These are phyloP conservation scores for Niebla homalea DNA, from an alignment of 495 filamentous ascomycete genomes.

Conservation along the genomic window DNA sequence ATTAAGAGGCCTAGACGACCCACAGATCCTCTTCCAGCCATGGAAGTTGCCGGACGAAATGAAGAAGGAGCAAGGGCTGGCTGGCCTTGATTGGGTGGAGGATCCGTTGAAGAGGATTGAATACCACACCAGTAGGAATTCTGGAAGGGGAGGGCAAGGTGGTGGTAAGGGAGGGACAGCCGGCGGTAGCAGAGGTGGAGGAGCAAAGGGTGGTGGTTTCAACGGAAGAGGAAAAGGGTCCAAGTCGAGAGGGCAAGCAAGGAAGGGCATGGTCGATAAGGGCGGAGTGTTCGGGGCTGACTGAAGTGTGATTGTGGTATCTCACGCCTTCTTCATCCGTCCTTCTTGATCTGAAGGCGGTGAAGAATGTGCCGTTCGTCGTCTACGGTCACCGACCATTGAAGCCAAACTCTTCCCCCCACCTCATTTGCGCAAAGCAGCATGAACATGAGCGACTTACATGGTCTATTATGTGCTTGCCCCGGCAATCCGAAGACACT, in stretches of 20 bases:
- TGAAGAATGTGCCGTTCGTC: no score
- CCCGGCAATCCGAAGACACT: no score
- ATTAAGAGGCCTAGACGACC: conserved; percentile 34
- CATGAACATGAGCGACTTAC: no score
- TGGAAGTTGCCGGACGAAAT: conserved; percentile 42
- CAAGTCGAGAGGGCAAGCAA: conserved; percentile 14
- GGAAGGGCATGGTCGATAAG: conserved; percentile 13
- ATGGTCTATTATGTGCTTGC: no score
- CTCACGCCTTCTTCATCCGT: no score
- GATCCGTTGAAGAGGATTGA: conserved; percentile 43
- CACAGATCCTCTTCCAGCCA: conserved; percentile 48
- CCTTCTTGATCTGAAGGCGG: no score
- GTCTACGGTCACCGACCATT: no score
- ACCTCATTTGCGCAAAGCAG: no score
- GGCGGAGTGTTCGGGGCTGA: background rate
- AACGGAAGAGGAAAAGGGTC: background rate
- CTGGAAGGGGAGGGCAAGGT: conserved; percentile 16
- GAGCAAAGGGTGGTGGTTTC: conserved; percentile 11
- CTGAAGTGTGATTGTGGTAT: background rate
- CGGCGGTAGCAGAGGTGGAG: conserved; percentile 12
- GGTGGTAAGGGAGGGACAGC: conserved; percentile 13
- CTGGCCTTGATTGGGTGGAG: conserved; percentile 38
- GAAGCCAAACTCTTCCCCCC: no score
- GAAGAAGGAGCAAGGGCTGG: conserved; percentile 36
- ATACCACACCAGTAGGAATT: conserved; percentile 33